Base-by-base conservation (phyloP, 129 eudicot genomes). In the Flaveria ramosissima region DNA sequence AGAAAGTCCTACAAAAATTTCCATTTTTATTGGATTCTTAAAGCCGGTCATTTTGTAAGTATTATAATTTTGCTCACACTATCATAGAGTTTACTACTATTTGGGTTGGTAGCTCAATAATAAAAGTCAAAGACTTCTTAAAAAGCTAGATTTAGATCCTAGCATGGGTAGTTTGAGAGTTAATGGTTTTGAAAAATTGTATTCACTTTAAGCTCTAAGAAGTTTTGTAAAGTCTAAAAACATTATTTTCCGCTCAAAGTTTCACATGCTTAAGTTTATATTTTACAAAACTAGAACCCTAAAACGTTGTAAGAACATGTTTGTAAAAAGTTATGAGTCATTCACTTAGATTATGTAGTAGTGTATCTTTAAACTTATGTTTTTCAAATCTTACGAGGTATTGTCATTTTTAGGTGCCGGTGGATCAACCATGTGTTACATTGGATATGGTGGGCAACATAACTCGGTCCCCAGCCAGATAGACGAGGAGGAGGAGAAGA, bases 41-140 rank as follows among this genome's bases (percentile, higher is more conserved):
- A 78, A 52, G 88, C 91, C 15, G 91, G 91, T 3, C 91, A 87
- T 68, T 87, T 87, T 79, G 91, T 87, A 84, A 87, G 91, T 82
- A 23, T 19, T 41, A n/a, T 20, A 48, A 9, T 70, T 55, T 7
- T 59, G 30, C 56, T 16, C 55, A 45, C 16, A 21, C 8, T 42
- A 5, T 15, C 3, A 17, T 27, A 30, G 41, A 36, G 41, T 5
- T 36, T 36, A 36, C 41, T 36, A 1, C 7, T 36, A 5, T 1
- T 36, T 36, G 0, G 8, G 1, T 36, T 36, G 41, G 41, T 36
- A 36, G 41, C 7, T 36, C 41, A 36, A 6, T 36, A 7, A 36
- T 36, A 36, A 36, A 5, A 36, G 7, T 36, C 1, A 36, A 36
- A 5, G 1, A 36, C 41, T 36, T 1, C 6, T 32, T 36, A 5